Conservation (phyloP, 768 basidiomycete genomes). For the Pholiota microspora region DNA sequence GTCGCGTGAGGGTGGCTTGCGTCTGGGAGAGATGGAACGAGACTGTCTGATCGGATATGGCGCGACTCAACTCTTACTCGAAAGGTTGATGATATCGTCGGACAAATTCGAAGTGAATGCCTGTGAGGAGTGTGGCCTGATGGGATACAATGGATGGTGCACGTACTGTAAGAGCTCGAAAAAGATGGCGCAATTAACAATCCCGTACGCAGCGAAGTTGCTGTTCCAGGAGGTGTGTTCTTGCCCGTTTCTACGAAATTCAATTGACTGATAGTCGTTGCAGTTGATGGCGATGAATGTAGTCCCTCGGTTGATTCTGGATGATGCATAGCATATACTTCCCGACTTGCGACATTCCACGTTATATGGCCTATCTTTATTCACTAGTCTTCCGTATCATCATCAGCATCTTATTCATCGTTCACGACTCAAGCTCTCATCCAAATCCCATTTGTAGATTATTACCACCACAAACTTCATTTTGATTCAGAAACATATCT, state of each 20-base stretch:
- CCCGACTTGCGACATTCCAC: neutral
- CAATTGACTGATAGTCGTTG: conserved; percentile 3
- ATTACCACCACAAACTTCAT: neutral
- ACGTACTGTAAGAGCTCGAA: conserved; percentile 98
- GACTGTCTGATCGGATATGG: conserved; percentile 98
- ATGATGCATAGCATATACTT: conserved; percentile 54
- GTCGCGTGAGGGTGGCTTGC: conserved; percentile 94
- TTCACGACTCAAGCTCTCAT: neutral
- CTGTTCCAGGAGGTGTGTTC: conserved; percentile 80
- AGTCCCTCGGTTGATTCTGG: conserved; percentile 83
- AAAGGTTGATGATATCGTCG: conserved; percentile 98
- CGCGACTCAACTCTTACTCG: conserved; percentile 94
- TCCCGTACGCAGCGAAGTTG: conserved; percentile 94
- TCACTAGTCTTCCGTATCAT: neutral
- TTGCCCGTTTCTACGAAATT: conserved; percentile 1
- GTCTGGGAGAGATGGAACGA: conserved; percentile 98
- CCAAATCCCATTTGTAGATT: neutral
- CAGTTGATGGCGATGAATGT: conserved; percentile 98
- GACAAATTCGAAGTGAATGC: conserved; percentile 98
- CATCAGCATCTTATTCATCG: neutral
- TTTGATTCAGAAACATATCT: no score
- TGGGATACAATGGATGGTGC: conserved; percentile 96
- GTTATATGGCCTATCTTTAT: neutral
- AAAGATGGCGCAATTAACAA: conserved; percentile 91
- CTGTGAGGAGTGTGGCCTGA: conserved; percentile 89